Conservation (phyloP, 495 filamentous ascomycete species). For the Xylona heveae region DNA sequence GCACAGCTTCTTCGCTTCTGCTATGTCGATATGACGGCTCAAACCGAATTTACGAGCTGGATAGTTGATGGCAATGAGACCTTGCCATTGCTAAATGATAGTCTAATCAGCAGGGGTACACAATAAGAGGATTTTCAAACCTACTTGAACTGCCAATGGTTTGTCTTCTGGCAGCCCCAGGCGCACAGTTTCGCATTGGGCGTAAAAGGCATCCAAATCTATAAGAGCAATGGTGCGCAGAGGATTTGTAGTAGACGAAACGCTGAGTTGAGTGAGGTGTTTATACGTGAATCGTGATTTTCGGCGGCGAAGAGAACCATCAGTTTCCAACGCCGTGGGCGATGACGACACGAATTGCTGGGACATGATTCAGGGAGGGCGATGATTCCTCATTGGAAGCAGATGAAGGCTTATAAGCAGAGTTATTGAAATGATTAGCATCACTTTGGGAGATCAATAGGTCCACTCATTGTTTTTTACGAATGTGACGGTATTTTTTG, state of each 20-base stretch:
- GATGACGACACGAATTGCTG: no score
- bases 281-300: conserved; percentile 67
- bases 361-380: no score
- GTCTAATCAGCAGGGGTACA: background rate
- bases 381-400: no score
- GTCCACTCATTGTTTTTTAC: no score
- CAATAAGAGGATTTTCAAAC: no score
- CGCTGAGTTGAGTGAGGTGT: conserved; percentile 52
- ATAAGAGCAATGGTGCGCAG: conserved; percentile 78
- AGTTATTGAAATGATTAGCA: no score
- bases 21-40: conserved; percentile 45
- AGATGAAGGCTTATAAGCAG: no score
- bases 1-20: conserved; percentile 76
- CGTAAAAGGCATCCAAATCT: conserved; percentile 96
- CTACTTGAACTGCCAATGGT: conserved; percentile 66
- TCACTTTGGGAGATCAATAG: no score
- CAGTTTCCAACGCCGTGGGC: no score
- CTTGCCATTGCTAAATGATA: conserved; percentile 36
- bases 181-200: conserved; percentile 85
- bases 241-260: conserved; percentile 48
- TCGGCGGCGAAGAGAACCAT: conserved; percentile 15
- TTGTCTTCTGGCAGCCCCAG: conserved; percentile 48
- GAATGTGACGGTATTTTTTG: no score
- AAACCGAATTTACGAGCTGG: conserved; percentile 66
- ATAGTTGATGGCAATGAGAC: conserved; percentile 91